These are phyloP conservation scores for Phytopythium boreale DNA, from an alignment of 352 stramenopile genomes.

Conservation along the genomic window DNA sequence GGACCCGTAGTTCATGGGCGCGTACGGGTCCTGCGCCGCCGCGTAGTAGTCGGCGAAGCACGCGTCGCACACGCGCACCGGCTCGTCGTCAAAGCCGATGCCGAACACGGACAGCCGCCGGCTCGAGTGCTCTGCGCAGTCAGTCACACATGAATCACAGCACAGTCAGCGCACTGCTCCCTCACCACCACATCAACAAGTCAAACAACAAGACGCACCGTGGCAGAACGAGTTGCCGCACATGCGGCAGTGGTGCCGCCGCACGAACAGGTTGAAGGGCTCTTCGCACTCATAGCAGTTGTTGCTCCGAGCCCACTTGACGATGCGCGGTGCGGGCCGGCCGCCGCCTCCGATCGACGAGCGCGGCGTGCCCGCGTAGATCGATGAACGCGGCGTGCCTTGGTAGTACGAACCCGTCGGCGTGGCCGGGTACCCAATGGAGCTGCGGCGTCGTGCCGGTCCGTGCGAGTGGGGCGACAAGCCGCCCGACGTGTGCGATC, in stretches of 20 bases:
- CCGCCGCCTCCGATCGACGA: conserved; percentile 23
- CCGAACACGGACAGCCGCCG: conserved; percentile 66
- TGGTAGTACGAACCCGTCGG: conserved; percentile 38
- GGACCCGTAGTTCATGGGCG: conserved; percentile 15
- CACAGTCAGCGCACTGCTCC: background rate
- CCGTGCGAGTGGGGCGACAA: conserved; percentile 25
- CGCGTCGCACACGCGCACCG: conserved; percentile 82
- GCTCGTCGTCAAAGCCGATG: conserved; percentile 82
- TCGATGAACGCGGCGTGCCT: conserved; percentile 16
- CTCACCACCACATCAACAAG: conserved; percentile 2
- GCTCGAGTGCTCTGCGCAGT: conserved; percentile 59
- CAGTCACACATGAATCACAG: background rate
- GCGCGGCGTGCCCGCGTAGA: conserved; percentile 24
- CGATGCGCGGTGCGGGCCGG: conserved; percentile 47
- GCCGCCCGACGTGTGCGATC: conserved; percentile 19
- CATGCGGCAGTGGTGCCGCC: conserved; percentile 85
- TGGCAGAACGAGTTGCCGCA: conserved; percentile 88
- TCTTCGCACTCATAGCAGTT: conserved; percentile 85
- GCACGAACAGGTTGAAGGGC: conserved; percentile 79
- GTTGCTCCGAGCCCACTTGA: conserved; percentile 79
- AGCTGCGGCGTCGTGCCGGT: conserved; percentile 20
- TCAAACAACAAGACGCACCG: conserved; percentile 13
- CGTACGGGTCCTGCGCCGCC: conserved; percentile 24
- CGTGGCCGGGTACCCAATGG: conserved; percentile 24
- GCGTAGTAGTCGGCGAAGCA: conserved; percentile 80